phyloP scores from a whole-genome alignment of 139 green algal species.

The Asterochloris sp. region DNA sequence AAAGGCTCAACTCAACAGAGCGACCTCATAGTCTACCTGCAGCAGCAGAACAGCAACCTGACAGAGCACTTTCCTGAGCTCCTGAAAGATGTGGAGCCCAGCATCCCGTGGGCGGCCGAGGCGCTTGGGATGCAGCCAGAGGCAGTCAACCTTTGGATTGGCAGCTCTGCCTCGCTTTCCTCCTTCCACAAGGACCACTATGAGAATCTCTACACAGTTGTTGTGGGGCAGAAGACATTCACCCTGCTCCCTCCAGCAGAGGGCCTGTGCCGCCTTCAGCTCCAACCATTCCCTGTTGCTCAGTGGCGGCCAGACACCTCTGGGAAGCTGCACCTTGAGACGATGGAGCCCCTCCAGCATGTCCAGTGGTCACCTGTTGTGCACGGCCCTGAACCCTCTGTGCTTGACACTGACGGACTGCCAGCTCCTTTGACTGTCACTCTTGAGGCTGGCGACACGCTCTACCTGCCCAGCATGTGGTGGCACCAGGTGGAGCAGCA shows the following conservation, averaged over 20 bases:
- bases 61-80: constrained; percentile 48
- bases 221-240: constrained; percentile 77
- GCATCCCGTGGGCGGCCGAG: constrained; percentile 45
- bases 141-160: constrained; percentile 79
- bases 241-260: constrained; percentile 72
- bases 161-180: constrained; percentile 67
- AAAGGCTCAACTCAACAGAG: background rate
- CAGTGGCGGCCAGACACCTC: background rate
- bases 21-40: background rate
- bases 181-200: constrained; percentile 89
- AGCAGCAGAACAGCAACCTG: constrained; percentile 17
- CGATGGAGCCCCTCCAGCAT: background rate
- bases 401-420: constrained; percentile 26
- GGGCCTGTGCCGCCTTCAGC: constrained; percentile 54
- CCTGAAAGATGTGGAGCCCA: constrained; percentile 39
- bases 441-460: constrained; percentile 54
- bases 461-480: constrained; percentile 79
- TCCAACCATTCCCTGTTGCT: constrained; percentile 32
- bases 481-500: constrained; percentile 51
- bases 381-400: background rate
- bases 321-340: background rate
- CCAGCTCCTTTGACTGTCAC: constrained; percentile 41
- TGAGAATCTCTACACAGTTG: constrained; percentile 84
- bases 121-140: constrained; percentile 53
- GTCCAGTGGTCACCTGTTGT: constrained; percentile 2